phyloP scores from a whole-genome alignment of 192 early-diverging fungal species.

The Coemansia reversa region DNA sequence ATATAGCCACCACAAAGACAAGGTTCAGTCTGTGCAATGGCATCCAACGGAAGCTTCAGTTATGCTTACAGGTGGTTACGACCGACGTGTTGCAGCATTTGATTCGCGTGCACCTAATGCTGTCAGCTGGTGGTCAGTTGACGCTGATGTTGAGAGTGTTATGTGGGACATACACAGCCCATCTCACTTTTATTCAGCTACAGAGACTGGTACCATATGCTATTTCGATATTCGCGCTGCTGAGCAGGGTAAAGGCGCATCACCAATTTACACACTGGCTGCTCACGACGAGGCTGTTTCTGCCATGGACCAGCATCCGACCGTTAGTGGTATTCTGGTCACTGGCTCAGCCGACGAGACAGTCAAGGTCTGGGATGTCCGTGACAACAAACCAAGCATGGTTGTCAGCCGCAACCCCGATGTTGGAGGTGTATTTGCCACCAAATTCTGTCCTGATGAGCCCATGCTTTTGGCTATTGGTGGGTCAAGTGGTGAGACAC shows the following conservation, averaged over 20 bases:
- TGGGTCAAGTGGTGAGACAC: conserved; percentile 85
- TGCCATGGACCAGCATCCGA: conserved; percentile 80
- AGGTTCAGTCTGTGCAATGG: conserved; percentile 92
- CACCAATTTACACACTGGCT: conserved; percentile 82
- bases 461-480: conserved; percentile 86
- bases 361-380: conserved; percentile 92
- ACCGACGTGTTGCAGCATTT: conserved; percentile 81
- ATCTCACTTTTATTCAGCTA: conserved; percentile 75
- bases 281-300: conserved; percentile 92
- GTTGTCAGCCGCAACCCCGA: conserved; percentile 84
- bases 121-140: conserved; percentile 66
- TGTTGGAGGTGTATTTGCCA: conserved; percentile 81
- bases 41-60: conserved; percentile 84
- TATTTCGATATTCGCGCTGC: conserved; percentile 80
- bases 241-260: conserved; percentile 23
- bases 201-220: conserved; percentile 88
- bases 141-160: conserved; percentile 87
- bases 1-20: conserved; percentile 83
- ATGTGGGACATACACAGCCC: conserved; percentile 89
- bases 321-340: conserved; percentile 78
- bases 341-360: conserved; percentile 89
- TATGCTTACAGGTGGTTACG: conserved; percentile 89
- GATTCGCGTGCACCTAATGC: conserved; percentile 85
- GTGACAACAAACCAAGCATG: conserved; percentile 72
- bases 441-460: conserved; percentile 87